These are phyloP conservation scores for Brassica hybrid DNA, from an alignment of 441 rosid species.

Conservation along the genomic window DNA sequence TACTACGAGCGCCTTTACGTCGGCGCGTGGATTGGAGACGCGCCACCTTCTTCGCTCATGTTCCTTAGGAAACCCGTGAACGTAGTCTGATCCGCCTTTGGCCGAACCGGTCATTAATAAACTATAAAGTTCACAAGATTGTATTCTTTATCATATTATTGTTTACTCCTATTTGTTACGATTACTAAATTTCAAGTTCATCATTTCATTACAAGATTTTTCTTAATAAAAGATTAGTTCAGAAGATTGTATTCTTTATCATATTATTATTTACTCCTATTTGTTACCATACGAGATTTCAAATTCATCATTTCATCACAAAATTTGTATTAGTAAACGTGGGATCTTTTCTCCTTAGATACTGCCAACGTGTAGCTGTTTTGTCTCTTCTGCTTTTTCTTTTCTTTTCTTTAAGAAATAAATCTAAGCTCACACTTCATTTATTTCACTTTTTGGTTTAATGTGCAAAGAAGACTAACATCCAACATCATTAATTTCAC, in stretches of 20 bases:
- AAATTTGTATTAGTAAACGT: slow-evolving; percentile 22
- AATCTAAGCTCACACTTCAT: slow-evolving; percentile 6
- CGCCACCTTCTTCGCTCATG: slow-evolving; percentile 74
- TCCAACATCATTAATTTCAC: neutral
- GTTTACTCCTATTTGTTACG: slow-evolving; percentile 18
- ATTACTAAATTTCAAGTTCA: slow-evolving; percentile 7
- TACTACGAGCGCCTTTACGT: slow-evolving; percentile 69
- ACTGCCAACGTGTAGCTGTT: slow-evolving; percentile 34
- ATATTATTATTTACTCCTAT: neutral
- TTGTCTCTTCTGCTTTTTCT: slow-evolving; percentile 32
- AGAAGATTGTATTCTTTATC: slow-evolving; percentile 32
- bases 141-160: slow-evolving; percentile 32
- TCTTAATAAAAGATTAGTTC: slow-evolving; percentile 12
- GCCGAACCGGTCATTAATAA: neutral
- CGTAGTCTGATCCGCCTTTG: slow-evolving; percentile 40
- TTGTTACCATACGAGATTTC: slow-evolving; percentile 23
- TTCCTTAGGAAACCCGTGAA: slow-evolving; percentile 81
- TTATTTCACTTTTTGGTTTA: slow-evolving; percentile 8
- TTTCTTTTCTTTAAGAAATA: neutral
- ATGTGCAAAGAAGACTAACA: slow-evolving; percentile 11
- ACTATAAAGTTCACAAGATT: neutral
- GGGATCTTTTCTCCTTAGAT: slow-evolving; percentile 19
- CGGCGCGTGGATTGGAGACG: slow-evolving; percentile 44
- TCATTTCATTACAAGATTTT: slow-evolving; percentile 20
- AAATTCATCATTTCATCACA: slow-evolving; percentile 22